A percentile compares a stretch with the other conserved stretches of the same genome.
Conservation (phyloP, 805 yeast species). For the Candida boidinii region DNA sequence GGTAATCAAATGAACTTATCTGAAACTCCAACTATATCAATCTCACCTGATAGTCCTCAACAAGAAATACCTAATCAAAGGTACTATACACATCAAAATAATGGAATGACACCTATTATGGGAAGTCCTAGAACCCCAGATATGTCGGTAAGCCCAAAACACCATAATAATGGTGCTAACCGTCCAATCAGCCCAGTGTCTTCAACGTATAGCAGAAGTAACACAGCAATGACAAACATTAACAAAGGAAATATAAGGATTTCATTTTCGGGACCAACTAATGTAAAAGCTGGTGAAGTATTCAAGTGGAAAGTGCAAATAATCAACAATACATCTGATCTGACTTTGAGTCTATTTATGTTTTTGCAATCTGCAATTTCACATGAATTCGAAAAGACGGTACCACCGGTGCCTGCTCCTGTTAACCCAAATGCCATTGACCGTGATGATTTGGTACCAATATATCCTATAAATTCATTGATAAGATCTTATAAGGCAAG, state of each 20-base stretch:
- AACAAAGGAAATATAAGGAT: conserved; percentile 31
- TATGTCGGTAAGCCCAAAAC: too few relatives aligned
- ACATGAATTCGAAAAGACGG: conserved; percentile 25
- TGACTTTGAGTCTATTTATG: conserved; percentile 45
- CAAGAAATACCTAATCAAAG: too few relatives aligned
- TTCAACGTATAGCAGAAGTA: conserved; percentile 11
- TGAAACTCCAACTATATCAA: too few relatives aligned
- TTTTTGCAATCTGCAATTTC: conserved; percentile 29
- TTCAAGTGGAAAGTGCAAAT: conserved; percentile 60
- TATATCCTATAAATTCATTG: conserved; percentile 19
- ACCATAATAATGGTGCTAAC: too few relatives aligned
- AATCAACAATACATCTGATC: conserved; percentile 44
- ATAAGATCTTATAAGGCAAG: conserved; percentile 26
- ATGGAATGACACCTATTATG: too few relatives aligned
- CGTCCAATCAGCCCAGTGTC: conserved; percentile 14
- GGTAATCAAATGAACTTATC: too few relatives aligned
- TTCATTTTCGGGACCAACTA: conserved; percentile 56
- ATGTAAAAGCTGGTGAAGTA: conserved; percentile 49
- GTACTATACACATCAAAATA: too few relatives aligned
- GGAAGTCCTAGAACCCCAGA: too few relatives aligned
- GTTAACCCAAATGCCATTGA: conserved; percentile 12
- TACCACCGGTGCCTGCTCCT: conserved; percentile 29
- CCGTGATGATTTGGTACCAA: conserved; percentile 17
- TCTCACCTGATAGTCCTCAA: too few relatives aligned
- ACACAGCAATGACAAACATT: conserved; percentile 11